Evolutionary conservation across 2,329 filamentous ascomycete genomes (phyloP).

Genomic region (Ophiostoma ips): DNA sequence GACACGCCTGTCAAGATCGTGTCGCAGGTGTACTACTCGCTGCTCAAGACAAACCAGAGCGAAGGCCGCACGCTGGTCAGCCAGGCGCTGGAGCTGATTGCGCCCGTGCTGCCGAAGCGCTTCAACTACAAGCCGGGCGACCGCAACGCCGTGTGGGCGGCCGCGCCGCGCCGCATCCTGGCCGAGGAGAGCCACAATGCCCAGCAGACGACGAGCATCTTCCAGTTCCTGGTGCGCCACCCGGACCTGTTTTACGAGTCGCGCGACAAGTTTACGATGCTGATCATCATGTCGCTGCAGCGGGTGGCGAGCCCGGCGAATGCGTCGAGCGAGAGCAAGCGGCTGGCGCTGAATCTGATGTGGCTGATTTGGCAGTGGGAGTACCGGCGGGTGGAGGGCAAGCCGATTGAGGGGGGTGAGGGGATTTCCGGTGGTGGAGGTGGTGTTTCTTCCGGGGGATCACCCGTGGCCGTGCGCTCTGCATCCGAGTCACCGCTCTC

Average conservation of each 20-base stretch:
- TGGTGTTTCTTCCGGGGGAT: background rate
- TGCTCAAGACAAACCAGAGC: constrained; percentile 86
- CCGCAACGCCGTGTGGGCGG: constrained; percentile 67
- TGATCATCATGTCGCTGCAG: constrained; percentile 76
- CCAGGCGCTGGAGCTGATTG: constrained; percentile 85
- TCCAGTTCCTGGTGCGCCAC: constrained; percentile 89
- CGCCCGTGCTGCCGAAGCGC: constrained; percentile 82
- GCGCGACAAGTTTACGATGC: constrained; percentile 74
- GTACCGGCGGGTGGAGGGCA: constrained; percentile 59
- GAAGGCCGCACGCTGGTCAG: constrained; percentile 86
- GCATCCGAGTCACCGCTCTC: constrained; percentile 56
- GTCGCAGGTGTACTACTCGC: constrained; percentile 82
- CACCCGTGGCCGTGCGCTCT: constrained; percentile 21
- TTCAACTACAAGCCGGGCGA: constrained; percentile 62
- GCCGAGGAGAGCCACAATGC: constrained; percentile 90
- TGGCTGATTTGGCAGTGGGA: constrained; percentile 89
- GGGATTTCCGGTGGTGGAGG: background rate
- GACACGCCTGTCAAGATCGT: constrained; percentile 95
- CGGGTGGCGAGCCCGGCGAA: constrained; percentile 78
- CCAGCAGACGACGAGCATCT: constrained; percentile 93
- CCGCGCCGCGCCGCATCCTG: constrained; percentile 77
- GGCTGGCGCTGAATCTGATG: constrained; percentile 81
- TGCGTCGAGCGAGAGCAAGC: constrained; percentile 81
- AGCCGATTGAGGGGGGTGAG: constrained; percentile 18
- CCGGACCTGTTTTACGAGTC: constrained; percentile 91